Evolutionary conservation across 352 stramenopile genomes (phyloP).

Genomic region (Globisporangium recalcitrans): DNA sequence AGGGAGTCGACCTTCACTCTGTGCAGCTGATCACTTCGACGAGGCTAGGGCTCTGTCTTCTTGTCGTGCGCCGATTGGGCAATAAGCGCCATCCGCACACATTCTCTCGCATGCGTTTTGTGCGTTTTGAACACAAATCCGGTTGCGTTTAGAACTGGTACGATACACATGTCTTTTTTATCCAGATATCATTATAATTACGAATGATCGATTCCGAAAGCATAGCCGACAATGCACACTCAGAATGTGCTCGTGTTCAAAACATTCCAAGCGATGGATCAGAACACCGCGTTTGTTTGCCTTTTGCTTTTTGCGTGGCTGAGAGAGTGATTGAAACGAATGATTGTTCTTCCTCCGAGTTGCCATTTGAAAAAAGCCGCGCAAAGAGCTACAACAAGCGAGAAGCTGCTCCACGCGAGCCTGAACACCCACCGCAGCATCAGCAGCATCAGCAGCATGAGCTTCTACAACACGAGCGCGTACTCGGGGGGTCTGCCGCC

Average conservation of each 20-base stretch:
- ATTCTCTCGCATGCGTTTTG: neutral
- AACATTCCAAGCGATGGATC: neutral
- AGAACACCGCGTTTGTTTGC: neutral
- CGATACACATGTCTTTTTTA: neutral
- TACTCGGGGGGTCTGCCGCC: conserved; percentile 2
- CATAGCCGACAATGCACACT: neutral
- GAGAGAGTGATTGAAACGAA: conserved; percentile 18
- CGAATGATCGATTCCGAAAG: neutral
- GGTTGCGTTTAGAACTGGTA: neutral
- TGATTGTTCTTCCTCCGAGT: conserved; percentile 14
- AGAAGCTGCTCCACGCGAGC: neutral
- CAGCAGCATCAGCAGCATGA: neutral
- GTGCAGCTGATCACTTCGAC: neutral
- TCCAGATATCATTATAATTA: neutral
- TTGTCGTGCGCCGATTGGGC: neutral
- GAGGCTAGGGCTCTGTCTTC: neutral
- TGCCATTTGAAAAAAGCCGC: conserved; percentile 17
- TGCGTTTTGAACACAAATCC: neutral
- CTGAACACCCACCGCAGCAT: neutral
- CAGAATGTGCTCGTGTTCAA: neutral
- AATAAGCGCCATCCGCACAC: neutral
- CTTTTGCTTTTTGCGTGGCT: conserved; percentile 7
- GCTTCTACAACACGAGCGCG: conserved; percentile 10
- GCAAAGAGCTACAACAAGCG: conserved; percentile 12
- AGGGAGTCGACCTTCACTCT: conserved; percentile 15